Evolutionary conservation across 2,329 filamentous ascomycete species (phyloP).

Genomic region (Epichloe brachyelytri): DNA sequence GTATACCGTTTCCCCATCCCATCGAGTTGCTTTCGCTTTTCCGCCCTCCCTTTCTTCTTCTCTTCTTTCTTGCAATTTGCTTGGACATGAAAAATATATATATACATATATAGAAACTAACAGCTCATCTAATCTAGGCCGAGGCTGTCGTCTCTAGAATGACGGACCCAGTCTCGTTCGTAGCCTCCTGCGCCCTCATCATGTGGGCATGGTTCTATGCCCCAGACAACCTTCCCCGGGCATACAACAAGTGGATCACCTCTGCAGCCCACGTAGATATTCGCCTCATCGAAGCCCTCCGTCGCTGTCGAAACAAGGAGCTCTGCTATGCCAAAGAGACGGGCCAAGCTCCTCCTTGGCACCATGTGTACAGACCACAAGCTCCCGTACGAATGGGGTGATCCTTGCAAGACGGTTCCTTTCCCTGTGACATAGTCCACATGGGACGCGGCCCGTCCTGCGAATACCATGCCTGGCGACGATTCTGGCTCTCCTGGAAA

Average conservation of each 20-base stretch:
- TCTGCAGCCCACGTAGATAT: slow-evolving; percentile 62
- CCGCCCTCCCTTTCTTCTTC: background rate
- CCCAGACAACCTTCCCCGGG: slow-evolving; percentile 54
- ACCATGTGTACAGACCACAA: slow-evolving; percentile 60
- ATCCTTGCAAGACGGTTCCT: slow-evolving; percentile 55
- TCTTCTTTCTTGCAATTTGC: background rate
- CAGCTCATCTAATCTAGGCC: slow-evolving; percentile 9
- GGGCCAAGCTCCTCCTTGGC: slow-evolving; percentile 55
- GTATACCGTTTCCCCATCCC: slow-evolving; percentile 15
- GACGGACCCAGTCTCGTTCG: slow-evolving; percentile 59
- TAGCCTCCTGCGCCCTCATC: slow-evolving; percentile 56
- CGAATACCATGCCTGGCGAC: slow-evolving; percentile 57
- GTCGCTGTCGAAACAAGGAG: slow-evolving; percentile 47
- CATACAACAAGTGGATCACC: slow-evolving; percentile 73
- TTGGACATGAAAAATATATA: no score
- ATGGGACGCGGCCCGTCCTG: slow-evolving; percentile 63
- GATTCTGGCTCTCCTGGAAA: slow-evolving; percentile 56
- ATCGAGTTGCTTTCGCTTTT: background rate
- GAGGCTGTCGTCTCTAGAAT: slow-evolving; percentile 23
- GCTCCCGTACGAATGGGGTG: slow-evolving; percentile 57
- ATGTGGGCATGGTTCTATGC: slow-evolving; percentile 87
- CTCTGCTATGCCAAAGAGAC: slow-evolving; percentile 64
- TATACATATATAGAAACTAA: no score
- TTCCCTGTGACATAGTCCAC: slow-evolving; percentile 75
- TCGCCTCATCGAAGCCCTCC: slow-evolving; percentile 62